Evolutionary conservation across 2,329 filamentous ascomycete genomes (phyloP).

Genomic region (Pseudohalonectria lignicola): DNA sequence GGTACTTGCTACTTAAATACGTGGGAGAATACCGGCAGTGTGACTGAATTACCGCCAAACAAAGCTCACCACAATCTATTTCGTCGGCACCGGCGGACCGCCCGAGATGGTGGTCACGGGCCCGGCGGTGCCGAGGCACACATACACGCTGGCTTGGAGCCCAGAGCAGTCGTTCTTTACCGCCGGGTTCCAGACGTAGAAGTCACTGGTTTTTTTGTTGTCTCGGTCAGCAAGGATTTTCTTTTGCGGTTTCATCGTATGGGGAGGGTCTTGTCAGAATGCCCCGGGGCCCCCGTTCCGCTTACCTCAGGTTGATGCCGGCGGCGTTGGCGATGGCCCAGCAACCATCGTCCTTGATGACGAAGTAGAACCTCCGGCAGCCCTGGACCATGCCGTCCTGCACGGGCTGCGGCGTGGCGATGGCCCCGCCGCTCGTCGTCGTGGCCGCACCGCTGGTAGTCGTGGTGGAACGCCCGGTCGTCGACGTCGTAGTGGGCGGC

Average conservation of each 20-base stretch:
- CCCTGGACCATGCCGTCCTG: background rate
- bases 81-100: no score
- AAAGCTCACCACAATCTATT: no score
- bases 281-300: background rate
- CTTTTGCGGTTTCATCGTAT: background rate
- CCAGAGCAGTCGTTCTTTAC: background rate
- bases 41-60: no score
- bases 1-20: no score
- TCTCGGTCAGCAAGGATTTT: background rate
- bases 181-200: conserved; percentile 2
- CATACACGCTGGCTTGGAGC: background rate
- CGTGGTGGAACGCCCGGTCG: no score
- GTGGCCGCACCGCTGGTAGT: no score
- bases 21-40: no score
- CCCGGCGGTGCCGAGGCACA: no score
- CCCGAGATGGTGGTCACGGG: no score
- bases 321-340: background rate
- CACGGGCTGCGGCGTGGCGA: background rate
- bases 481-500: background rate
- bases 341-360: background rate
- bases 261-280: background rate
- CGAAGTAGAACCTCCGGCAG: background rate
- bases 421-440: no score
- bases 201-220: background rate
- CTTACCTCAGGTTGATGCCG: background rate